A percentile compares a stretch with the other conserved stretches of the same genome.
Conservation (phyloP, 1,139 yeast species). For the Kluyveromyces sp. region DNA sequence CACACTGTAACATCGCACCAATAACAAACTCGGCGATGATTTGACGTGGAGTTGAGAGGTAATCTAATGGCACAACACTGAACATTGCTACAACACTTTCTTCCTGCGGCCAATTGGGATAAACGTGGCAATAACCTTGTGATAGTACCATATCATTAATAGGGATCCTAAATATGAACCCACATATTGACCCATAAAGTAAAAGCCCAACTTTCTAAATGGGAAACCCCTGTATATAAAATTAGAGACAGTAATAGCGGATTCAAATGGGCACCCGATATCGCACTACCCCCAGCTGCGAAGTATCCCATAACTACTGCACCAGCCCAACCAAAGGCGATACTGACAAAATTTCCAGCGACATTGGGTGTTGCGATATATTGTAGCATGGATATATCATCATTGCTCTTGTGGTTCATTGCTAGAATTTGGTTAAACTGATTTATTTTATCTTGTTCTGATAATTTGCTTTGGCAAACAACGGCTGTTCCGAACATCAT, state of each 20-base stretch:
- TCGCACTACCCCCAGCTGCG: conserved; percentile 36
- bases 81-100: conserved; percentile 33
- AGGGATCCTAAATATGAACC: conserved; percentile 38
- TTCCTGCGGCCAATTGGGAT: conserved; percentile 20
- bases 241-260: conserved; percentile 36
- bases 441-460: conserved; percentile 14
- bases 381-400: conserved; percentile 8
- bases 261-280: conserved; percentile 40
- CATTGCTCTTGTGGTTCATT: conserved; percentile 7
- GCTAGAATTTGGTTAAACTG: conserved; percentile 5
- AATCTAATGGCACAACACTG: conserved; percentile 40
- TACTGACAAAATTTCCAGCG: conserved; percentile 36
- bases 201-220: conserved; percentile 35
- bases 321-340: conserved; percentile 43
- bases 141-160: conserved; percentile 33
- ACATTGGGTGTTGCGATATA: conserved; percentile 20
- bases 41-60: conserved; percentile 37
- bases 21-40: conserved; percentile 39
- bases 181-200: conserved; percentile 34
- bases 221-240: conserved; percentile 39
- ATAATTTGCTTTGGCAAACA: conserved; percentile 36
- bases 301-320: conserved; percentile 43
- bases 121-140: conserved; percentile 21
- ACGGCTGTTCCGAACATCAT: conserved; percentile 41
- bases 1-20: conserved; percentile 37